Evolutionary conservation across 116 monocot genomes (phyloP), one percentile per base, ranked within the genome.

Genomic region (Posidonia oceanica): DNA sequence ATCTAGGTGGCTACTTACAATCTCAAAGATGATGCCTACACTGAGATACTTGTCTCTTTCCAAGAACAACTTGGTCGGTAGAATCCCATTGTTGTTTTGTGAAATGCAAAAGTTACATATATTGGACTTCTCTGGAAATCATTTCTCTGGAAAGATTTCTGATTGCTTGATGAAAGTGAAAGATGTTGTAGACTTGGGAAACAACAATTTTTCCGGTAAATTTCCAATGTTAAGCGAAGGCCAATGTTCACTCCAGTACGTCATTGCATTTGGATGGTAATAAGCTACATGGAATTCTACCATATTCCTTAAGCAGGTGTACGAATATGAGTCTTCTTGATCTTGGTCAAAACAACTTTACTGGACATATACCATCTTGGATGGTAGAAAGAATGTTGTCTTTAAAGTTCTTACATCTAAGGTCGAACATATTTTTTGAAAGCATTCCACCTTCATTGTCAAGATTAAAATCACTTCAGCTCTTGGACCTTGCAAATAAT

Each of bases 401-500:
- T 4, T 69, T 86, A 14, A 59, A 55, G 14, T 52, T 81, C 23
- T 71, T 83, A 4, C 55, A 60, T 6, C 21, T 79, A 41, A 66
- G 78, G 15, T 69, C 74, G 5, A 82, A 77, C 56, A 61, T 7
- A 7, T 39, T 82, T 17, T 29, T 29, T 0, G 82, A 80, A 3
- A 20, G 39, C 2, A 79, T 82, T 17, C 82, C 86, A 7, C 18
- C 1, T 0, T 54, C 70, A 5, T 36, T 84, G 17, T 67, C 71
- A 39, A 71, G 57, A 52, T 17, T 82, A 14, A 5, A 3, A 2
- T 13, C 18, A 21, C 67, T 86, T 29, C 77, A 78, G 70, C 37
- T 68, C 7, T 22, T 85, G 4, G 79, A 85, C 59, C 63, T 85
- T 40, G 68, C 79, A 51, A 22, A 68, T 3, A 85, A 85, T 21